Evolutionary conservation across 1,139 yeast genomes (phyloP).

Genomic region (Suhomyces ambrosiae): DNA sequence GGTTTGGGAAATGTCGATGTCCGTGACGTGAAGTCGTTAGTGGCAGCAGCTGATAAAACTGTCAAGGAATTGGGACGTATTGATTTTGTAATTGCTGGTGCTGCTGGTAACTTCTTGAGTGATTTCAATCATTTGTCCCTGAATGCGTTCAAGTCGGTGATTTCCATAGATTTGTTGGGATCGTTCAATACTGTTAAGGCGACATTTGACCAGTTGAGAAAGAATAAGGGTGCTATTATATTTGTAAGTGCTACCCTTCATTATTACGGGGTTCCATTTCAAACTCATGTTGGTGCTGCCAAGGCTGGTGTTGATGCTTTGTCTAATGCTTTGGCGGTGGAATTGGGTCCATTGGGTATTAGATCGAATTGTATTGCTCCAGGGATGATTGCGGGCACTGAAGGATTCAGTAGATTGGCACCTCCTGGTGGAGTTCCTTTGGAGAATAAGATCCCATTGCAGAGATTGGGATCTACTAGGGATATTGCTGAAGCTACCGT

Average conservation of each 20-base stretch:
- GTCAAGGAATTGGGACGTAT: conserved; percentile 68
- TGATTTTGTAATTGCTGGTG: conserved; percentile 89
- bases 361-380: conserved; percentile 85
- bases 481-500: conserved; percentile 93
- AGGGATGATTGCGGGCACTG: conserved; percentile 80
- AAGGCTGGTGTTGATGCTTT: conserved; percentile 92
- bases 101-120: conserved; percentile 89
- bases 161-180: conserved; percentile 82
- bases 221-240: conserved; percentile 69
- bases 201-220: conserved; percentile 60
- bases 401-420: conserved; percentile 66
- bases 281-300: conserved; percentile 87
- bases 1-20: conserved; percentile 78
- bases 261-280: conserved; percentile 84
- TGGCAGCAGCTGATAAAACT: conserved; percentile 63
- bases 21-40: conserved; percentile 60
- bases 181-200: conserved; percentile 88
- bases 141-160: conserved; percentile 85
- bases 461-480: conserved; percentile 68
- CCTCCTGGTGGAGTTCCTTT: conserved; percentile 42
- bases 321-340: conserved; percentile 80
- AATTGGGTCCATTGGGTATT: conserved; percentile 84
- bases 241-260: conserved; percentile 88
- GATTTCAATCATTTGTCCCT: conserved; percentile 77
- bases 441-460: conserved; percentile 63